Evolutionary conservation across 306 rosid species (phyloP).

Genomic region (Begonia fuchsioides): DNA sequence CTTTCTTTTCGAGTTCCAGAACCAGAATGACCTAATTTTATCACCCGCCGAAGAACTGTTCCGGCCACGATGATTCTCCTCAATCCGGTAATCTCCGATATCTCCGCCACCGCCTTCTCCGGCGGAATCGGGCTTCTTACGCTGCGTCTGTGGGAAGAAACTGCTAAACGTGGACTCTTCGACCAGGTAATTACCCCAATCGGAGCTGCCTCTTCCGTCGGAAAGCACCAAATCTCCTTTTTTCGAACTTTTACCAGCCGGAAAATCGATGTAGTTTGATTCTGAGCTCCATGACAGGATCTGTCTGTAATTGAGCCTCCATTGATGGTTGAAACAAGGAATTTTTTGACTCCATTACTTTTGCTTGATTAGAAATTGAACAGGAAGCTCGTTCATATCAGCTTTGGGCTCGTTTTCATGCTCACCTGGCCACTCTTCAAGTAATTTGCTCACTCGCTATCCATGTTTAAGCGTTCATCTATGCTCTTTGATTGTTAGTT

Average conservation of each 20-base stretch:
- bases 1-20: too few species aligned
- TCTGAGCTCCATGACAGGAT: too few species aligned
- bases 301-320: too few species aligned
- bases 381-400: conserved; percentile 85
- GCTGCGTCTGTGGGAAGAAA: conserved; percentile 53
- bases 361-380: conserved; percentile 52
- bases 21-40: too few species aligned
- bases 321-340: too few species aligned
- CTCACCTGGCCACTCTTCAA: conserved; percentile 95
- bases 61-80: conserved; percentile 38
- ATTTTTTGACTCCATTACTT: conserved; percentile 1
- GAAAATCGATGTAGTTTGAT: too few species aligned
- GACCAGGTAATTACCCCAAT: conserved; percentile 43
- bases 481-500: conserved; percentile 11
- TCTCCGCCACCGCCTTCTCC: conserved; percentile 41
- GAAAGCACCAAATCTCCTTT: too few species aligned
- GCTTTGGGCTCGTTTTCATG: conserved; percentile 75
- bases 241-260: too few species aligned
- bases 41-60: conserved; percentile 13
- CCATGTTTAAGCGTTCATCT: neutral
- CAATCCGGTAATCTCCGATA: conserved; percentile 43
- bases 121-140: conserved; percentile 31
- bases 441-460: conserved; percentile 14
- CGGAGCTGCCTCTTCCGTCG: too few species aligned
- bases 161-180: conserved; percentile 46